Conservation (phyloP, 345 rosid genomes). For the Acer negundo region DNA sequence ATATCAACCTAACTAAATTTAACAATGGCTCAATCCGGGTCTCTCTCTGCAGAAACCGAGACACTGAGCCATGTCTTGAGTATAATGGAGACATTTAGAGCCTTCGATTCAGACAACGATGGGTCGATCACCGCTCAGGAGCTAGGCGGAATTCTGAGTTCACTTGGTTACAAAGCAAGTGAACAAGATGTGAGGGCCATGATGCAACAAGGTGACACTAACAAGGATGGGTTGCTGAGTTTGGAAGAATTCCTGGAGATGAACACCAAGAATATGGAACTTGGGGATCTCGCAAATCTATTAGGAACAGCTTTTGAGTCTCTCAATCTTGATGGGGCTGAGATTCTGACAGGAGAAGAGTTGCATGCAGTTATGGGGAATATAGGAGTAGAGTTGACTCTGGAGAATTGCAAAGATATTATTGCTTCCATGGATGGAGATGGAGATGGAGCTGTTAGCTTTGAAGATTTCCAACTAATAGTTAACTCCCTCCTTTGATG, state of each 20-base stretch:
- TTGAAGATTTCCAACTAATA: constrained; percentile 45
- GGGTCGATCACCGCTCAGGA: constrained; percentile 54
- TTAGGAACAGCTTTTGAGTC: constrained; percentile 39
- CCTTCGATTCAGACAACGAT: constrained; percentile 60
- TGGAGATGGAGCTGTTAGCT: constrained; percentile 52
- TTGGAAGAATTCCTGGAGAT: constrained; percentile 58
- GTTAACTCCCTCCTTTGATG: constrained; percentile 34
- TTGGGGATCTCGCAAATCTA: constrained; percentile 35
- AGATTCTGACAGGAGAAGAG: constrained; percentile 43
- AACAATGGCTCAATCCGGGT: constrained; percentile 43
- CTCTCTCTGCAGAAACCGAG: constrained; percentile 46
- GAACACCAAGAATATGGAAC: constrained; percentile 55
- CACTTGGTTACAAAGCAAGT: constrained; percentile 52
- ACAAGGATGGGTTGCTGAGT: constrained; percentile 58
- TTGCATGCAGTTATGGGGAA: constrained; percentile 31
- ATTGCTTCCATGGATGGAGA: constrained; percentile 53
- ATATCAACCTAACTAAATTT: neutral
- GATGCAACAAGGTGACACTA: constrained; percentile 54
- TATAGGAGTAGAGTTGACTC: constrained; percentile 28
- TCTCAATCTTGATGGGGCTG: constrained; percentile 28
- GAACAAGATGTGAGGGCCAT: constrained; percentile 51
- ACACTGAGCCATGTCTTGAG: constrained; percentile 42
- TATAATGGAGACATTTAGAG: constrained; percentile 60
- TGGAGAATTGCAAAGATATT: constrained; percentile 37
- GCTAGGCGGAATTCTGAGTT: constrained; percentile 55